Percentiles rank a stretch among this genome's conserved stretches.
Conservation (phyloP, 805 yeast species). For the Metschnikowia orientalis region DNA sequence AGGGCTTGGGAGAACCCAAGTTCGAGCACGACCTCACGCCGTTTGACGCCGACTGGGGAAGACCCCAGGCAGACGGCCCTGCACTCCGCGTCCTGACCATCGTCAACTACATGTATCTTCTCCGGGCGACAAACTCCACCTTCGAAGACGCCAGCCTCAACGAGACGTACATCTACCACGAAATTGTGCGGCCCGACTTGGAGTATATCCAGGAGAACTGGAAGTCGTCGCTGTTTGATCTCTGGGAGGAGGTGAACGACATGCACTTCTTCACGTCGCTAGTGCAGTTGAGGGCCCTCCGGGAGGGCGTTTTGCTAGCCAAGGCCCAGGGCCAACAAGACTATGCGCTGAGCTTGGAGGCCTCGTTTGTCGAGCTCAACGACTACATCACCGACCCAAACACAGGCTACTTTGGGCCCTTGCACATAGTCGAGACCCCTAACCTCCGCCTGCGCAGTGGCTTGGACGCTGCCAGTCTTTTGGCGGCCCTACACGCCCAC, state of each 20-base stretch:
- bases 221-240: constrained; percentile 68
- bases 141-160: constrained; percentile 25
- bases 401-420: constrained; percentile 34
- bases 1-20: constrained; percentile 88
- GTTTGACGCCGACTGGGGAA: constrained; percentile 74
- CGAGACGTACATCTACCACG: constrained; percentile 42
- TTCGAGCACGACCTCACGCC: constrained; percentile 62
- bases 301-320: constrained; percentile 47
- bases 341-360: background rate
- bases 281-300: constrained; percentile 67
- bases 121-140: constrained; percentile 24
- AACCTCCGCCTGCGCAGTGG: constrained; percentile 52
- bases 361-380: constrained; percentile 29
- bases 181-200: constrained; percentile 66
- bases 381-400: constrained; percentile 33
- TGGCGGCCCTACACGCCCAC: constrained; percentile 49
- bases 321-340: constrained; percentile 13
- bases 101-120: constrained; percentile 47
- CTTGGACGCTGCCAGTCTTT: constrained; percentile 70
- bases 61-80: constrained; percentile 96
- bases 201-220: constrained; percentile 58
- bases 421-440: constrained; percentile 55
- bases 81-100: constrained; percentile 71
- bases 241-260: constrained; percentile 87
- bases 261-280: constrained; percentile 75